Evolutionary conservation across 2,329 filamentous ascomycete genomes (phyloP).

Genomic region (Neonectria sp.): DNA sequence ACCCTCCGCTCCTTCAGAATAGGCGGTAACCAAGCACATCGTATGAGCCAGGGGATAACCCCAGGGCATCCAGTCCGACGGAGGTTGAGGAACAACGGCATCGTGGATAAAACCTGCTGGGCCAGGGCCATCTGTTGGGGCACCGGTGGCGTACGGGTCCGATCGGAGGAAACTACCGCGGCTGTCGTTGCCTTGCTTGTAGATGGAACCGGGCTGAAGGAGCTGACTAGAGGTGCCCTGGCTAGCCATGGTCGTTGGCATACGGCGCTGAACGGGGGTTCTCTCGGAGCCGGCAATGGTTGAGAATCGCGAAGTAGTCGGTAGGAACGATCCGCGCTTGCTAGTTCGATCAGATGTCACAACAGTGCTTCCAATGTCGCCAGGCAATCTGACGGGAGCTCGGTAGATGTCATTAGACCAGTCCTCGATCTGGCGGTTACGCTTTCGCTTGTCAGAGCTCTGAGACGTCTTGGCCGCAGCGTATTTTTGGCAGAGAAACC

Average conservation of each 20-base stretch:
- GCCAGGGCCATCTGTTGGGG: conserved; percentile 78
- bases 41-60: conserved; percentile 94
- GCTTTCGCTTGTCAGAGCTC: conserved; percentile 83
- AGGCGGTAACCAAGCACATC: conserved; percentile 95
- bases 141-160: conserved; percentile 68
- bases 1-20: conserved; percentile 95
- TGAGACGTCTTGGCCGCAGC: conserved; percentile 89
- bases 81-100: conserved; percentile 94
- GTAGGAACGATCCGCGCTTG: conserved; percentile 91
- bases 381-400: conserved; percentile 85
- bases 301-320: conserved; percentile 95
- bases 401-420: conserved; percentile 99
- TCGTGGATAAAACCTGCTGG: conserved; percentile 97
- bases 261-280: conserved; percentile 60
- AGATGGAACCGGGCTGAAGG: conserved; percentile 79
- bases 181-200: conserved; percentile 76
- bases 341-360: conserved; percentile 75
- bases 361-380: conserved; percentile 78
- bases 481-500: conserved; percentile 92
- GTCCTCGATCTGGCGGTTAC: conserved; percentile 95
- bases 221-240: conserved; percentile 84
- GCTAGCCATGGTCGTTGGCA: conserved; percentile 95
- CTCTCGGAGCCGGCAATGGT: conserved; percentile 87
- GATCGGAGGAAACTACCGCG: conserved; percentile 76
- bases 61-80: conserved; percentile 97